Evolutionary conservation across 805 yeast species (phyloP).

Genomic region (Saturnispora diversa): DNA sequence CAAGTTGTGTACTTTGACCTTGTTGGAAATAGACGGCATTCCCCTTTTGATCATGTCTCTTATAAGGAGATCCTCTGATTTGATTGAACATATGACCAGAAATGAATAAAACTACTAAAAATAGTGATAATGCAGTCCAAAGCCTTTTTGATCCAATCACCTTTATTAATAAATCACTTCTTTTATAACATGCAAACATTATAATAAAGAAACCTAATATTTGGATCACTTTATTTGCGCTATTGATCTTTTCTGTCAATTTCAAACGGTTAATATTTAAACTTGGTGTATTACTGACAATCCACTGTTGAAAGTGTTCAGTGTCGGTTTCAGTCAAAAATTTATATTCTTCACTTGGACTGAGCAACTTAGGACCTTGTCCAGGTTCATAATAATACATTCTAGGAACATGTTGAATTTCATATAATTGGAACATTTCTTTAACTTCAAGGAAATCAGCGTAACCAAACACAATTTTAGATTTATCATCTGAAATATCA

Average conservation of each 20-base stretch:
- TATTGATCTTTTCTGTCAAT: constrained; percentile 1
- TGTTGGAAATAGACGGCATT: constrained; percentile 32
- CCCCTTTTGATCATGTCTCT: constrained; percentile 38
- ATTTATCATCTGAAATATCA: constrained; percentile 23
- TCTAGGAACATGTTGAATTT: constrained; percentile 72
- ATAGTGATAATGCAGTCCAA: constrained; percentile 68
- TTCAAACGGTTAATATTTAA: constrained; percentile 5
- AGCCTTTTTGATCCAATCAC: constrained; percentile 45
- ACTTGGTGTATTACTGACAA: constrained; percentile 7
- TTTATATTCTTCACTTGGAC: constrained; percentile 33
- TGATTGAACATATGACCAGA: constrained; percentile 92
- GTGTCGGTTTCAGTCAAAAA: constrained; percentile 38
- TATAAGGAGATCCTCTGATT: constrained; percentile 66
- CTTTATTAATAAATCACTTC: constrained; percentile 30
- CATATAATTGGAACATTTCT: constrained; percentile 42
- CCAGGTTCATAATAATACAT: constrained; percentile 35
- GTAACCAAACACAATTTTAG: constrained; percentile 52
- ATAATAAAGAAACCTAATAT: constrained; percentile 31
- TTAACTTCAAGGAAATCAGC: constrained; percentile 63
- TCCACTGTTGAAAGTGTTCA: constrained; percentile 17
- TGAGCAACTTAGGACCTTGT: constrained; percentile 18
- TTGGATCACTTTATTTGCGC: constrained; percentile 26
- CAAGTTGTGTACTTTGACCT: constrained; percentile 73
- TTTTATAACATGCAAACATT: constrained; percentile 20
- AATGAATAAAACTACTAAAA: constrained; percentile 60